Conservation (phyloP, 179 eudicot genomes). For the Spergularia azorica region DNA sequence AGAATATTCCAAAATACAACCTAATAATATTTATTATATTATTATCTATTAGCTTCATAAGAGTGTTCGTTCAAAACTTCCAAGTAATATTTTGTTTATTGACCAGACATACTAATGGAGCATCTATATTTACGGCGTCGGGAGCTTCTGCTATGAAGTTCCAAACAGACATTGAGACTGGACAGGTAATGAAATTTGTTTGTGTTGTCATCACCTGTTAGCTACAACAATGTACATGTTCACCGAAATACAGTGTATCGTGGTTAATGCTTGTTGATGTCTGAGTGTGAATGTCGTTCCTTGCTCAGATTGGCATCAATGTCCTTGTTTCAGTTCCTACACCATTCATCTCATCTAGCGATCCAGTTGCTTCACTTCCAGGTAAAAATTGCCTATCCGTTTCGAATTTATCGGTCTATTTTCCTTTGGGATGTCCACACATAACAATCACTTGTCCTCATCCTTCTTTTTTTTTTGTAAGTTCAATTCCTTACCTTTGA, state of each 20-base stretch:
- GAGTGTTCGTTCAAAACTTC: too few relatives aligned
- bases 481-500: too few relatives aligned
- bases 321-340: constrained; percentile 87
- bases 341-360: constrained; percentile 83
- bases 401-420: too few relatives aligned
- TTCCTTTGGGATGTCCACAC: too few relatives aligned
- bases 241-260: background rate
- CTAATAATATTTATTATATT: too few relatives aligned
- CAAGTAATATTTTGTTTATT: background rate
- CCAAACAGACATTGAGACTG: constrained; percentile 74
- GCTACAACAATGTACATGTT: background rate
- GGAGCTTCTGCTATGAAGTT: constrained; percentile 85
- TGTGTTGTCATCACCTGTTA: background rate
- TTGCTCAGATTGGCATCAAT: constrained; percentile 81
- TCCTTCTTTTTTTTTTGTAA: background rate
- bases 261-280: background rate
- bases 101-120: constrained; percentile 83
- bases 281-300: background rate
- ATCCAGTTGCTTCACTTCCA: constrained; percentile 79
- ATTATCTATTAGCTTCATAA: too few relatives aligned
- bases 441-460: too few relatives aligned
- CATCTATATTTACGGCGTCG: constrained; percentile 75
- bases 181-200: constrained; percentile 55
- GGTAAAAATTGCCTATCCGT: constrained; percentile 36
- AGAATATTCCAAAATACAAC: too few relatives aligned